phyloP scores from a whole-genome alignment of 148 eudicot species.

The Fagopyrum esculentum region DNA sequence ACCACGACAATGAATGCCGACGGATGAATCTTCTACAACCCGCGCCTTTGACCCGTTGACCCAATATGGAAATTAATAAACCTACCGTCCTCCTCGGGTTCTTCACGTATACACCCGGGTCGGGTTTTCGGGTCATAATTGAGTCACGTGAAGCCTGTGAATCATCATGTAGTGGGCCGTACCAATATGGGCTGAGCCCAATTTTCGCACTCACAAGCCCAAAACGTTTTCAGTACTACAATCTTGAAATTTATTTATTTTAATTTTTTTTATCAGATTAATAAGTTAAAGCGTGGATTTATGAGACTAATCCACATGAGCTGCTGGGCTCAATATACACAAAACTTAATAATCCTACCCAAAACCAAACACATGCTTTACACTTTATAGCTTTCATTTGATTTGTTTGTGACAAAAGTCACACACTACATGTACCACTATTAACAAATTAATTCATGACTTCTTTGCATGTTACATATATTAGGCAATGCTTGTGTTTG shows the following conservation, averaged over 20 bases:
- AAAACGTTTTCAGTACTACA: background rate
- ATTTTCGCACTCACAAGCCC: background rate
- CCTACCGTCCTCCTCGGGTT: background rate
- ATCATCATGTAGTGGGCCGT: too few relatives aligned
- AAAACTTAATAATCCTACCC: too few relatives aligned
- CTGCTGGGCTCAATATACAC: background rate
- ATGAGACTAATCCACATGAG: background rate
- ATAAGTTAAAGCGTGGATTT: background rate
- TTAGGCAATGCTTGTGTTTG: background rate
- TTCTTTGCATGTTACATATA: background rate
- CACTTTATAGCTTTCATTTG: background rate
- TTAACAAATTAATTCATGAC: background rate
- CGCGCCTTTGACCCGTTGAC: conserved; percentile 4
- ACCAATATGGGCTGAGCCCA: too few relatives aligned
- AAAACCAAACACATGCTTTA: background rate
- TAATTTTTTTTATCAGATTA: background rate
- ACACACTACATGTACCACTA: background rate
- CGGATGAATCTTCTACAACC: background rate
- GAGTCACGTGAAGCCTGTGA: too few relatives aligned
- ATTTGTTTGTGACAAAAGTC: background rate
- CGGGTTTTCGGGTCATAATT: background rate
- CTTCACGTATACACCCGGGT: background rate
- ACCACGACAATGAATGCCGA: background rate
- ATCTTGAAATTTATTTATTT: too few relatives aligned
- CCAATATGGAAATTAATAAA: background rate